Base-by-base conservation (phyloP, 1,139 yeast genomes). In the Yamadazyma kanchanaburiensis region DNA sequence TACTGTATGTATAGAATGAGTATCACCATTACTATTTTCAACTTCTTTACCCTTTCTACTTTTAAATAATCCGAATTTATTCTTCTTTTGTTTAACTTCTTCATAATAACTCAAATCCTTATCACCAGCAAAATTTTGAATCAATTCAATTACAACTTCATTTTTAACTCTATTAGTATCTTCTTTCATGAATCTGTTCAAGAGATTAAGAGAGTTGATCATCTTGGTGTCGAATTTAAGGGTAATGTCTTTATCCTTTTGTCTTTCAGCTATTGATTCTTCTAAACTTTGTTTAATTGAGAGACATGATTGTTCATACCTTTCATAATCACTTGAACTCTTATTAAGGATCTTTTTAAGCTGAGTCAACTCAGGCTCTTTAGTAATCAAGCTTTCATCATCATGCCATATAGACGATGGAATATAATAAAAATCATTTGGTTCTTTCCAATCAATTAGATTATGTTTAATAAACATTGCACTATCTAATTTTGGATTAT, bases 401-500 rank as follows among this genome's bases (percentile, higher is more conserved):
- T 91, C 98, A 56, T 89, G 97, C 98, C 98, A 94, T 28, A 94
- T 83, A 20, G 89, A 80, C 23, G 95, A 80, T 1, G 97, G 96
- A 42, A 86, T 74, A 49, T 82, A 94, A 43, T 76, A 73, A 51
- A 82, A 86, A 56, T 91, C 97, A 5, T 64, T 64, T 0, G 97
- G 98, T 47, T 88, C 97, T 27, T 68, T 66, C 96, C 96, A 91
- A 21, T 70, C 71, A 14, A 65, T 49, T 15, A 63, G 37, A 50
- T 94, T 94, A 58, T 94, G 99, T 50, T 88, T 88, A 34, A 88
- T 78, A 58, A 80, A 94, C 97, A 94, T 91, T 21, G 87, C 82
- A 1, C 89, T 74, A 55, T 88, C 96, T 33, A 88, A 63, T 26
- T 63, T 63, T 1, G 95, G 94, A 29, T 72, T 60, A 54, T 94